A percentile compares a stretch with the other conserved stretches of the same genome.
Evolutionary conservation across 345 rosid genomes (phyloP).

Genomic region (Linum usitatissimum): DNA sequence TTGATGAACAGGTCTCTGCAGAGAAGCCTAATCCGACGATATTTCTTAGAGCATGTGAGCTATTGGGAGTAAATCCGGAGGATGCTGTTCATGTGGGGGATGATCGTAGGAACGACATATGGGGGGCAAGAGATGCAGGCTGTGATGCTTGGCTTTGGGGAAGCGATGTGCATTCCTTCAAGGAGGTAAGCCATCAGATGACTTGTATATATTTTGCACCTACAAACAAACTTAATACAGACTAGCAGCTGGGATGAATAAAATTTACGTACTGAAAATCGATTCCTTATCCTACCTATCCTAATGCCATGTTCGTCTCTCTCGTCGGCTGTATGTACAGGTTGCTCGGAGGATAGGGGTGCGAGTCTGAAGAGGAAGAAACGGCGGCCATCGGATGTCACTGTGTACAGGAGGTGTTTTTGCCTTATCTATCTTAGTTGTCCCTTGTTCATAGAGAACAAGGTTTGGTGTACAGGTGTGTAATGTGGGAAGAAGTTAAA

Average conservation of each 20-base stretch:
- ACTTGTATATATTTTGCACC: background rate
- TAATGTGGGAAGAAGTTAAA: too few relatives aligned
- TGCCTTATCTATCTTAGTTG: background rate
- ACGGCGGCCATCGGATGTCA: background rate
- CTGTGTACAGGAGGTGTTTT: background rate
- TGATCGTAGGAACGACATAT: slow-evolving; percentile 92
- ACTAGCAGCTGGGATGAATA: too few relatives aligned
- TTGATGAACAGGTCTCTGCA: slow-evolving; percentile 59
- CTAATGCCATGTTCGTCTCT: background rate
- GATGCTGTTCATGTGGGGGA: slow-evolving; percentile 96
- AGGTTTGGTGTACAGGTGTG: too few relatives aligned
- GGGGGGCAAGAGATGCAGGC: slow-evolving; percentile 99
- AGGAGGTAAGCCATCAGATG: slow-evolving; percentile 38
- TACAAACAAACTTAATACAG: too few relatives aligned
- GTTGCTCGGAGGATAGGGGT: background rate
- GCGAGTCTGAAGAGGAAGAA: background rate
- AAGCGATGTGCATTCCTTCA: slow-evolving; percentile 77
- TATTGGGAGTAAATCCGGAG: slow-evolving; percentile 76
- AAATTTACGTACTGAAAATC: too few relatives aligned
- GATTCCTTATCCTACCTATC: background rate
- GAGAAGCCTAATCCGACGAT: slow-evolving; percentile 97
- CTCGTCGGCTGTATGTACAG: background rate
- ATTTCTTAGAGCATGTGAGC: slow-evolving; percentile 85
- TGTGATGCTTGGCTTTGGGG: slow-evolving; percentile 99
- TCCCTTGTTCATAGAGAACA: background rate